phyloP scores from a whole-genome alignment of 202 grass and related monocot species.

The Panicum virgatum region DNA sequence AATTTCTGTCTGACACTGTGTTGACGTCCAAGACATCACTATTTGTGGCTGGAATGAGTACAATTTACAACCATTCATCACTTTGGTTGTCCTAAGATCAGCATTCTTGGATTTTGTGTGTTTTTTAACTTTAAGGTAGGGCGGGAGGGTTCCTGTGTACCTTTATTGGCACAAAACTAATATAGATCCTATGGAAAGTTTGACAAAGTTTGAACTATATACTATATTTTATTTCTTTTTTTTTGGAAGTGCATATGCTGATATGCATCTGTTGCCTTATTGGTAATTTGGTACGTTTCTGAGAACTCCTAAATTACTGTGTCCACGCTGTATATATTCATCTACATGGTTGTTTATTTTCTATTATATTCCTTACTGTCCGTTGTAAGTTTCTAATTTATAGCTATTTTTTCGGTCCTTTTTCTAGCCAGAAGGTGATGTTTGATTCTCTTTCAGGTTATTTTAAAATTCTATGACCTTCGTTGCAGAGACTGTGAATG shows the following conservation, averaged over 20 bases:
- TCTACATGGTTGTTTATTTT: conserved; percentile 22
- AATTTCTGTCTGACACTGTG: not conserved
- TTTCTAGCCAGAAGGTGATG: conserved; percentile 15
- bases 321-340: conserved; percentile 1
- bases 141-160: not conserved
- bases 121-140: not conserved
- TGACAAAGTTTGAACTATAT: not conserved
- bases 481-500: conserved; percentile 60
- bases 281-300: not conserved
- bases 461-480: conserved; percentile 83
- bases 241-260: not conserved
- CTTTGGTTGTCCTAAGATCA: conserved; percentile 1
- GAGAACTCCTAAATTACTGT: not conserved
- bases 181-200: not conserved
- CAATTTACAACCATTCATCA: not conserved
- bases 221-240: not conserved
- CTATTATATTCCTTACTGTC: not conserved
- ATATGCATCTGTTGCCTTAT: not conserved
- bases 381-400: conserved; percentile 8
- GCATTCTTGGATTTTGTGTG: not conserved
- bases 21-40: not conserved
- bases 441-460: conserved; percentile 65
- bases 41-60: not conserved
- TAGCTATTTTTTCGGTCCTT: not conserved
- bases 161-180: not conserved